These are phyloP conservation scores for Flaveria linearis DNA, from an alignment of 129 eudicot genomes.

Conservation along the genomic window DNA sequence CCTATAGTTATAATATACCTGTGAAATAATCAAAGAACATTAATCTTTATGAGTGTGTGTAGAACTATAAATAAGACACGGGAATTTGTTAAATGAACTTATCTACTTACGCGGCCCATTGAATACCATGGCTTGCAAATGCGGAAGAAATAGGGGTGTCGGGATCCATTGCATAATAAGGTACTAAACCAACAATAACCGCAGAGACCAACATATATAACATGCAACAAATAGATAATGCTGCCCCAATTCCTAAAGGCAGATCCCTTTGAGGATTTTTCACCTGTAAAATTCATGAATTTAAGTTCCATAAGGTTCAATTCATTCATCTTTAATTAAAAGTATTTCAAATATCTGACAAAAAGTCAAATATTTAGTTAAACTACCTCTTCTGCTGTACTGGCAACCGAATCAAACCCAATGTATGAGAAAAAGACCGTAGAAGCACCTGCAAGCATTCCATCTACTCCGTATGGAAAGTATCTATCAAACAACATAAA, in stretches of 20 bases:
- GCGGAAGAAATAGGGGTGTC: constrained; percentile 99
- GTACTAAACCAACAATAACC: constrained; percentile 91
- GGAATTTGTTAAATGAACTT: neutral
- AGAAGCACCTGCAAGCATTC: constrained; percentile 97
- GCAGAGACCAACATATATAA: constrained; percentile 93
- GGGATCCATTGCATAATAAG: constrained; percentile 88
- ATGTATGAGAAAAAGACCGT: constrained; percentile 95
- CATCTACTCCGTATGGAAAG: constrained; percentile 86
- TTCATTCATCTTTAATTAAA: neutral
- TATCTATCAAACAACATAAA: constrained; percentile 43
- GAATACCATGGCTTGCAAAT: constrained; percentile 74
- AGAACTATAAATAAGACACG: constrained; percentile 13
- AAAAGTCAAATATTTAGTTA: neutral
- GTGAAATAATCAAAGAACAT: constrained; percentile 26
- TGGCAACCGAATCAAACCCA: constrained; percentile 97
- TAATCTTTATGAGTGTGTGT: constrained; percentile 3
- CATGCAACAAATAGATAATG: constrained; percentile 83
- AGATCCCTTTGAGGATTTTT: constrained; percentile 91
- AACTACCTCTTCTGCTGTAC: constrained; percentile 91
- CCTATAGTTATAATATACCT: constrained; percentile 83
- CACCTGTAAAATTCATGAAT: constrained; percentile 49
- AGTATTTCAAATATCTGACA: constrained; percentile 3
- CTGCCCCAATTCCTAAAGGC: constrained; percentile 89
- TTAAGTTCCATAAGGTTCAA: neutral
- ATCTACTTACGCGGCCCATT: constrained; percentile 95